phyloP scores from a whole-genome alignment of 164 flowering plant genomes.

The Santalum album region DNA sequence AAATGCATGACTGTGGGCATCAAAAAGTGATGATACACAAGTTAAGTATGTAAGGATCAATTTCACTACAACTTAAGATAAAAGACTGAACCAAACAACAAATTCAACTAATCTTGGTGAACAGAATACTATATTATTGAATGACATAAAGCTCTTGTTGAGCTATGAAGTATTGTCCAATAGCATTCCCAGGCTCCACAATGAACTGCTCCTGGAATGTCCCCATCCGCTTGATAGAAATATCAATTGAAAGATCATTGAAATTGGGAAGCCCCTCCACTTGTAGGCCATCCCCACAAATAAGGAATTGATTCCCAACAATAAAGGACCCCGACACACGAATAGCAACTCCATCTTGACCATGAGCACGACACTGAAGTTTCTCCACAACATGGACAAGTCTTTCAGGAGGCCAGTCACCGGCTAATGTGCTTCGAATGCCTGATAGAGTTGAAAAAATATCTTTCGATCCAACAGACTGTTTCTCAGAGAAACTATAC shows the following conservation, averaged over 20 bases:
- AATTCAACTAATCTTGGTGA: not conserved
- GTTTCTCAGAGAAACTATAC: conserved; percentile 67
- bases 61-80: not conserved
- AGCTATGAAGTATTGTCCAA: conserved; percentile 59
- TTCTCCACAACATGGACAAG: conserved; percentile 96
- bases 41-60: too few relatives aligned
- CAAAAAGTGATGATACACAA: too few relatives aligned
- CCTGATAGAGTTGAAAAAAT: conserved; percentile 49
- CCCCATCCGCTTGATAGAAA: conserved; percentile 62
- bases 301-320: conserved; percentile 73
- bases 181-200: conserved; percentile 54
- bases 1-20: too few relatives aligned
- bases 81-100: not conserved
- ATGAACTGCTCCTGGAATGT: conserved; percentile 87
- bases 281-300: conserved; percentile 90
- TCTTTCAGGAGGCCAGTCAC: conserved; percentile 81
- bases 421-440: conserved; percentile 66
- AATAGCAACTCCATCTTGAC: conserved; percentile 72
- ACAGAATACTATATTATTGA: conserved; percentile 18
- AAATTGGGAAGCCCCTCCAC: conserved; percentile 84
- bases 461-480: conserved; percentile 50
- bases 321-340: conserved; percentile 89
- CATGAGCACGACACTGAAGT: conserved; percentile 85
- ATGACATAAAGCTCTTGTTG: conserved; percentile 78
- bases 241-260: conserved; percentile 66